Evolutionary conservation across 78 protist species (phyloP).

Genomic region (Ministeria vibrans): DNA sequence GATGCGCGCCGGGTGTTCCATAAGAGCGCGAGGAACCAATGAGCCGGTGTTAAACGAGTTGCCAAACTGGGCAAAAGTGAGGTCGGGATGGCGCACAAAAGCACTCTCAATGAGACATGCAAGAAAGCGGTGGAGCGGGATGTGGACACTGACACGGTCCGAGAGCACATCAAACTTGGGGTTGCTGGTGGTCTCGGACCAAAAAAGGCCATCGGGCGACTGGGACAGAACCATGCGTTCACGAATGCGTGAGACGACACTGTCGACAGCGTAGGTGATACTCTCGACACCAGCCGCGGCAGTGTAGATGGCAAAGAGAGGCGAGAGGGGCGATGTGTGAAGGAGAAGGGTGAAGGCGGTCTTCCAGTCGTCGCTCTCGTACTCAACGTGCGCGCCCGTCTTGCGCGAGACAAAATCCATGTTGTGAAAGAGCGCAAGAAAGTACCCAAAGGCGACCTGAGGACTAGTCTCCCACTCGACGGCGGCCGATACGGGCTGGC

Average conservation of each 20-base stretch:
- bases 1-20: conserved; percentile 10
- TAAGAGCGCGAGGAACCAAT: not conserved
- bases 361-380: not conserved
- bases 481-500: no score
- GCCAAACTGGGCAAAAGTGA: not conserved
- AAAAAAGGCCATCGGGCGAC: no score
- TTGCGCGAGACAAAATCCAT: not conserved
- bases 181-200: not conserved
- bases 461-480: no score
- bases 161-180: not conserved
- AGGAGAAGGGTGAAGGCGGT: conserved; percentile 1
- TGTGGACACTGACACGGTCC: not conserved
- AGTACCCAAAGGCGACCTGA: not conserved
- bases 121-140: not conserved
- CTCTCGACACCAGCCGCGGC: no score
- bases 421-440: not conserved
- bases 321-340: not conserved
- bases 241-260: no score
- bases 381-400: not conserved
- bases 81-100: not conserved
- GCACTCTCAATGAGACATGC: not conserved
- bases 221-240: no score
- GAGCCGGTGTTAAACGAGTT: not conserved
- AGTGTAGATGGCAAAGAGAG: not conserved
- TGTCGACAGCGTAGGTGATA: not conserved